Base-by-base conservation (phyloP, 768 basidiomycete genomes). In the Mrakia gelida region DNA sequence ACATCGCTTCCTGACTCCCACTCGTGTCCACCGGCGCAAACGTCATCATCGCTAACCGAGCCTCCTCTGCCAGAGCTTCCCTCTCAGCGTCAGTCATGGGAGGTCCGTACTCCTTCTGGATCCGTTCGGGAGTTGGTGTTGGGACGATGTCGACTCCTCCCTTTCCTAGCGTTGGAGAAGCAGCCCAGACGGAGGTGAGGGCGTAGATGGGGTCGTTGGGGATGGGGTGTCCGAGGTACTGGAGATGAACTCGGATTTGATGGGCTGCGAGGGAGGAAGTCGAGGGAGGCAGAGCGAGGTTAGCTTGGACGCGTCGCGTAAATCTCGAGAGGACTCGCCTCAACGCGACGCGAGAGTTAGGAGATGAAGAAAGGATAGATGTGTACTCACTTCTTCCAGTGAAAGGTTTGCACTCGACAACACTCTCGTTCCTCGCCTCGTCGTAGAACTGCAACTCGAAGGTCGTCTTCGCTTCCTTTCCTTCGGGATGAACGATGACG, bases 171-270 rank as follows among this genome's bases (percentile, higher is more conserved):
- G 88, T 88, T 38, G 86, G 30, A 18, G 61, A 52, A 7, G 71
- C 76, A 26, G 71, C 65, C 79, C 86, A 88, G 13, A 86, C 85
- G 5, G 78, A 79, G 0, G 80, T 28, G 78, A 92, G 91, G 26
- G 92, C 91, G 84, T 99, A 99, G 3, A 98, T 88, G 2, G 95
- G 93, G 81, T 98, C 97, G 83, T 99, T 98, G 16, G 93, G 92
- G 80, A 99, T 94, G 0, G 97, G 92, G 82, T 92, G 86, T 0
- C 96, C 97, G 76, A 99, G 89, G 84, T 88, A 98, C 84, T 98
- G 97, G 3, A 99, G 88, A 82, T 99, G 97, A 4, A 99, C 96
- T 71, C 97, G 89, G 77, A 98, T 92, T 84, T 99, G 97, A 85
- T 99, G 97, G 0, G 97, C 95, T 97, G 41, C n/a, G 28, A 1